Evolutionary conservation across 768 basidiomycete genomes (phyloP).

Genomic region (Lactarius evosmus): DNA sequence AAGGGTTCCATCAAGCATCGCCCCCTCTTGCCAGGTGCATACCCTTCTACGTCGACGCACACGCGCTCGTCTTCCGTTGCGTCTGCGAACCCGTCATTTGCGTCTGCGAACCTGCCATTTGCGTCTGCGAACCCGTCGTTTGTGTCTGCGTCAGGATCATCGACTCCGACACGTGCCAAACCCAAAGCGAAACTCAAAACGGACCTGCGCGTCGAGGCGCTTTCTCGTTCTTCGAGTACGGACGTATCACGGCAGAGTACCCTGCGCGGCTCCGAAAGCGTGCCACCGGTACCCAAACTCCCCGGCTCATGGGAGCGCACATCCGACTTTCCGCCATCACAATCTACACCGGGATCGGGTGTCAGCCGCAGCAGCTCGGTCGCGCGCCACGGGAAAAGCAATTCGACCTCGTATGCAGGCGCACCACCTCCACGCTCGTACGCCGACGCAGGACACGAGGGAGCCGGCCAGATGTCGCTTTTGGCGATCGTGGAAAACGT

Average conservation of each 20-base stretch:
- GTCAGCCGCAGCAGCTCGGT: constrained; percentile 1
- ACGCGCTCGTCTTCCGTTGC: constrained; percentile 8
- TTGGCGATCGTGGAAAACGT: constrained; percentile 72
- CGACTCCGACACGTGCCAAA: constrained; percentile 7
- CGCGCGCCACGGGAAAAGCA: not conserved
- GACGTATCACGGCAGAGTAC: constrained; percentile 17
- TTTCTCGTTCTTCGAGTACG: constrained; percentile 17
- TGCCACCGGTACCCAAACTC: not conserved
- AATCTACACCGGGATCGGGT: not conserved
- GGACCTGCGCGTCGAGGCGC: constrained; percentile 17
- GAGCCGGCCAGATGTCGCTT: constrained; percentile 39
- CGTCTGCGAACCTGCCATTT: no score
- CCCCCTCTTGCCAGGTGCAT: not conserved
- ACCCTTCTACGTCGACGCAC: constrained; percentile 1
- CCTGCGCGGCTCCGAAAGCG: constrained; percentile 15
- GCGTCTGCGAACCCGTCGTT: not conserved
- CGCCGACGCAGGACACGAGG: not conserved
- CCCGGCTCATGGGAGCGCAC: not conserved
- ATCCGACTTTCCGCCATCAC: constrained; percentile 12
- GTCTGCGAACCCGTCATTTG: not conserved
- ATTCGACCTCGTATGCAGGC: not conserved
- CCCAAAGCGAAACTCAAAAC: constrained; percentile 7
- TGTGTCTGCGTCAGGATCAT: not conserved
- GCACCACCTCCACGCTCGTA: constrained; percentile 15
- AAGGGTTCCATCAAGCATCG: constrained; percentile 13